Conservation (phyloP, 768 basidiomycete genomes). For the Kwoniella botswanensis region DNA sequence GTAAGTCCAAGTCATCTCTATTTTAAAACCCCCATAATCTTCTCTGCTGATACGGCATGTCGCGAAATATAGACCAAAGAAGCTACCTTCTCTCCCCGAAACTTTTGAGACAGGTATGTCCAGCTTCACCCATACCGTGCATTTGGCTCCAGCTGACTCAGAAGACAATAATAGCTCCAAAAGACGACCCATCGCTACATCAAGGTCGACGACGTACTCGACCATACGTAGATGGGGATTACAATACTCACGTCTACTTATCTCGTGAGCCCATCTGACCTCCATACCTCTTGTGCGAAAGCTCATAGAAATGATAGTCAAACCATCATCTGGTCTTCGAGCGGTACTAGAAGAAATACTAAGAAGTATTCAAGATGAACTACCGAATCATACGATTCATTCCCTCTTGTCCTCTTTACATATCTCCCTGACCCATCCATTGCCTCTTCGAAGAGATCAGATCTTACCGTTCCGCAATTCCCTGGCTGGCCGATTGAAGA, state of each 20-base stretch:
- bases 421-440: slow-evolving; percentile 81
- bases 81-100: slow-evolving; percentile 27
- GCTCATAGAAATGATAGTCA: slow-evolving; percentile 8
- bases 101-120: slow-evolving; percentile 16
- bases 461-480: slow-evolving; percentile 39
- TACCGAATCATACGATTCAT: slow-evolving; percentile 14
- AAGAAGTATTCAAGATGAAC: background rate
- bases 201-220: slow-evolving; percentile 78
- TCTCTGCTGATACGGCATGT: background rate
- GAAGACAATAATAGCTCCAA: slow-evolving; percentile 57
- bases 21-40: no score
- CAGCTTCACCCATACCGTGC: background rate
- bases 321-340: slow-evolving; percentile 7
- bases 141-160: background rate
- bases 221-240: slow-evolving; percentile 87
- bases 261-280: slow-evolving; percentile 60
- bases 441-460: slow-evolving; percentile 79
- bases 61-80: slow-evolving; percentile 10
- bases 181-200: slow-evolving; percentile 77
- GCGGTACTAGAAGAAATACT: background rate
- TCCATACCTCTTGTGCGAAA: background rate
- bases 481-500: background rate
- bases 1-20: slow-evolving; percentile 4
- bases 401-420: slow-evolving; percentile 63
- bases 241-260: slow-evolving; percentile 76